Evolutionary conservation across 371 early-diverging fungal genomes (phyloP).

Genomic region (Apophysomyces trapeziformis): DNA sequence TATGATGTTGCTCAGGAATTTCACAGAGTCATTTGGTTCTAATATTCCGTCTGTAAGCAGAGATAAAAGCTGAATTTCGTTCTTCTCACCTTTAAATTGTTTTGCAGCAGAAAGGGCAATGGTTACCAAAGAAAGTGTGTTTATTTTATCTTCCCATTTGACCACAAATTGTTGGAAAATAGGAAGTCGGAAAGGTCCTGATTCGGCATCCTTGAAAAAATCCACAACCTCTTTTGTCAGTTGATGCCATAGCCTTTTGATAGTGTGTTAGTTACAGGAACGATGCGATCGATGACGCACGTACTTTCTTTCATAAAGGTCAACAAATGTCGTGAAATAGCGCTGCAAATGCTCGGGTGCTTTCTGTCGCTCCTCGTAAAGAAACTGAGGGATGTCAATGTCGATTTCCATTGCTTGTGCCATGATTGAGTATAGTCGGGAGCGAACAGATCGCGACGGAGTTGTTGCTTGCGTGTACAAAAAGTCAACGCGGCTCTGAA

Average conservation of each 20-base stretch:
- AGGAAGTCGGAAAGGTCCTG: slow-evolving; percentile 77
- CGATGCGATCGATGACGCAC: slow-evolving; percentile 28
- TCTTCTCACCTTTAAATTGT: slow-evolving; percentile 70
- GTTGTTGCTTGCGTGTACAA: no score
- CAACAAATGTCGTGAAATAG: slow-evolving; percentile 82
- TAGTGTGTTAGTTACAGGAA: slow-evolving; percentile 5
- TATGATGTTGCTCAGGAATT: slow-evolving; percentile 68
- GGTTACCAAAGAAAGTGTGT: slow-evolving; percentile 85
- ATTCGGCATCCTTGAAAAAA: slow-evolving; percentile 78
- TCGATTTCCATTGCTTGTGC: slow-evolving; percentile 81
- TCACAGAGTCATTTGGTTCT: slow-evolving; percentile 68
- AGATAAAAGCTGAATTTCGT: background rate
- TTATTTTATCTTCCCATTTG: slow-evolving; percentile 94
- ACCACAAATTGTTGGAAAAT: slow-evolving; percentile 89
- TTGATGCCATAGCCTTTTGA: slow-evolving; percentile 94
- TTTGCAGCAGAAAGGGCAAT: slow-evolving; percentile 79
- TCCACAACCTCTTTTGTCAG: slow-evolving; percentile 80
- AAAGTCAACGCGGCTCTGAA: no score
- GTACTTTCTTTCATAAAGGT: slow-evolving; percentile 93
- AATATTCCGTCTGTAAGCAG: slow-evolving; percentile 9
- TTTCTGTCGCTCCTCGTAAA: slow-evolving; percentile 69
- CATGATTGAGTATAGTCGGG: slow-evolving; percentile 24
- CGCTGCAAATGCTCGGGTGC: slow-evolving; percentile 73
- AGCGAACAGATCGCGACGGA: background rate
- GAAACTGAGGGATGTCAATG: slow-evolving; percentile 76